Base-by-base conservation (phyloP, 805 yeast genomes). In the Scheffersomyces stipitis region DNA sequence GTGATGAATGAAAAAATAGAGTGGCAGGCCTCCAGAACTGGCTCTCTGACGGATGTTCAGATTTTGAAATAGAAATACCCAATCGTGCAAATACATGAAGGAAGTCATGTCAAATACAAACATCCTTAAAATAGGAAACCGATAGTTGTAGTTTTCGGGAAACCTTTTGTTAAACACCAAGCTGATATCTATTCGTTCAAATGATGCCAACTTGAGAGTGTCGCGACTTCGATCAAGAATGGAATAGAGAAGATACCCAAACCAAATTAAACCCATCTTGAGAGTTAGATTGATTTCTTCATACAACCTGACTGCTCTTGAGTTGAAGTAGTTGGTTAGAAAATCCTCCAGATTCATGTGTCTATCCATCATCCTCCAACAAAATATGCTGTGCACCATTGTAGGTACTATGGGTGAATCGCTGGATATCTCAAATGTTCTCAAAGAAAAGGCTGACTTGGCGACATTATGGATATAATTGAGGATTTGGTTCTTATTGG, bases 111-210 rank as follows among this genome's bases (percentile, higher is more conserved):
- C 36, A 26, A 33, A 17, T 8, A 33, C 13, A 5, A 33, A 18
- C 15, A 26, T 18, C 15, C 36, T 4, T 6, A 33, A 26, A 2
- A 16, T 26, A 18, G 36, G 36, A 15, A 33, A 15, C 17, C 13
- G 3, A 27, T 22, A 4, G 18, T 12, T 4, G 16, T 15, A 26
- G 13, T 26, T 14, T 6, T 6, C n/a, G 7, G 27, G 18, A 20
- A 20, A 20, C 24, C 24, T 7, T 20, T 7, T 7, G 14, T 26
- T 30, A 15, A 23, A 30, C n/a, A 30, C 38, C 29, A 35, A 26
- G 2, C 30, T 5, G 18, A 35, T 30, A 26, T 35, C 38, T 8
- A 35, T 10, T 14, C 26, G 23, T 16, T 35, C 38, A 8, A 35
- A 15, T 13, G 18, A 18, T 3, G 30, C 6, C 26, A 15, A 30